A percentile compares a stretch with the other conserved stretches of the same genome.
These are phyloP conservation scores for Fermentozyma sake DNA, from an alignment of 1,139 yeast species.

Conservation along the genomic window DNA sequence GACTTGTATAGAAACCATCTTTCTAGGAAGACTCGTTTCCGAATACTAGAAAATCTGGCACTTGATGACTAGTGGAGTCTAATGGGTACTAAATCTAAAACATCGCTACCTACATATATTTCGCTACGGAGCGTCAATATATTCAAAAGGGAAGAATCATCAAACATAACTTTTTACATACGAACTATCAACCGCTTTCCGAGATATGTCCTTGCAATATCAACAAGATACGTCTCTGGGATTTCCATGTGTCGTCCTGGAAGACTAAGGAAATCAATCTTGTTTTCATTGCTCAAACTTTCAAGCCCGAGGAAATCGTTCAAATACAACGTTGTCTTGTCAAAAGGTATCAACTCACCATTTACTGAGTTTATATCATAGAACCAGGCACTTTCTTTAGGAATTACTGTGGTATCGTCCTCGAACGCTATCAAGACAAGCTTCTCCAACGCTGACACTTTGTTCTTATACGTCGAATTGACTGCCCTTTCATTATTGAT, in stretches of 20 bases:
- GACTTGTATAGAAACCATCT: too few relatives aligned
- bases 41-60: too few relatives aligned
- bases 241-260: slow-evolving; percentile 70
- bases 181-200: too few relatives aligned
- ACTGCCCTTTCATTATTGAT: slow-evolving; percentile 56
- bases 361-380: slow-evolving; percentile 47
- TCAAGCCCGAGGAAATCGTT: slow-evolving; percentile 60
- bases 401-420: slow-evolving; percentile 64
- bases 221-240: slow-evolving; percentile 41
- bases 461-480: slow-evolving; percentile 33
- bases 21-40: too few relatives aligned
- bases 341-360: slow-evolving; percentile 42
- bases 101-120: too few relatives aligned
- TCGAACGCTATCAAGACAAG: slow-evolving; percentile 59
- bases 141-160: too few relatives aligned
- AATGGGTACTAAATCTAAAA: too few relatives aligned
- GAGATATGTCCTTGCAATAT: slow-evolving; percentile 33
- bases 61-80: too few relatives aligned
- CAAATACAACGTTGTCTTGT: slow-evolving; percentile 45
- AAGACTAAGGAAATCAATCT: slow-evolving; percentile 46
- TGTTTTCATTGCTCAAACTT: slow-evolving; percentile 35
- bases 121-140: too few relatives aligned
- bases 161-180: too few relatives aligned
- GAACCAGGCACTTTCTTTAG: slow-evolving; percentile 70
- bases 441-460: slow-evolving; percentile 40